A percentile compares a stretch with the other conserved stretches of the same genome.
Evolutionary conservation across 2,329 filamentous ascomycete species (phyloP).

Genomic region (Chaetomium olivaceum): DNA sequence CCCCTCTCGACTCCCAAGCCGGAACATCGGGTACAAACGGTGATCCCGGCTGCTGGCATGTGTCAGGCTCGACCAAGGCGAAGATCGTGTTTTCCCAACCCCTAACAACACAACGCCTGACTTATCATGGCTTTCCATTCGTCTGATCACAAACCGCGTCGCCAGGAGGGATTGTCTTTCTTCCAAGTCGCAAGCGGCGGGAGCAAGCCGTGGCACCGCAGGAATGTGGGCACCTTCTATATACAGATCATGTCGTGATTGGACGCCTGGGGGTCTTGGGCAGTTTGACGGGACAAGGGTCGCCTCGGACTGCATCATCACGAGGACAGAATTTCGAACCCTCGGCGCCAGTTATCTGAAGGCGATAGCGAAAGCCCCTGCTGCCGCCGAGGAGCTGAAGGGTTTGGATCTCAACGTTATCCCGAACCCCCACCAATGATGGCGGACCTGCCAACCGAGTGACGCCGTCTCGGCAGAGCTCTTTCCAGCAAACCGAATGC

Average conservation of each 20-base stretch:
- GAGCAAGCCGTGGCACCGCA: not conserved
- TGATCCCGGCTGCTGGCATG: conserved; percentile 7
- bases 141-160: not conserved
- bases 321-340: conserved; percentile 31
- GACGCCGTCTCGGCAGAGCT: conserved; percentile 29
- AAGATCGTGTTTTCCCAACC: conserved; percentile 26
- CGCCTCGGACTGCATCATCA: conserved; percentile 25
- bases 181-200: conserved; percentile 3
- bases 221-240: conserved; percentile 2
- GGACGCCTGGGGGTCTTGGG: conserved; percentile 9
- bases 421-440: conserved; percentile 19
- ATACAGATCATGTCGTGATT: conserved; percentile 13
- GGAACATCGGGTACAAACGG: not conserved
- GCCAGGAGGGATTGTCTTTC: not conserved
- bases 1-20: not conserved
- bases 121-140: not conserved
- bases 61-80: not conserved
- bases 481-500: conserved; percentile 33
- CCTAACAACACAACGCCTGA: not conserved
- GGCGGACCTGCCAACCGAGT: conserved; percentile 12
- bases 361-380: conserved; percentile 21
- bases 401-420: conserved; percentile 16
- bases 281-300: conserved; percentile 21
- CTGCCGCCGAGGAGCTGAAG: conserved; percentile 14
- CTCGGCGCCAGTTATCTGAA: conserved; percentile 17